Base-by-base conservation (phyloP, 495 filamentous ascomycete species). In the Aspergillus bertholletiae region DNA sequence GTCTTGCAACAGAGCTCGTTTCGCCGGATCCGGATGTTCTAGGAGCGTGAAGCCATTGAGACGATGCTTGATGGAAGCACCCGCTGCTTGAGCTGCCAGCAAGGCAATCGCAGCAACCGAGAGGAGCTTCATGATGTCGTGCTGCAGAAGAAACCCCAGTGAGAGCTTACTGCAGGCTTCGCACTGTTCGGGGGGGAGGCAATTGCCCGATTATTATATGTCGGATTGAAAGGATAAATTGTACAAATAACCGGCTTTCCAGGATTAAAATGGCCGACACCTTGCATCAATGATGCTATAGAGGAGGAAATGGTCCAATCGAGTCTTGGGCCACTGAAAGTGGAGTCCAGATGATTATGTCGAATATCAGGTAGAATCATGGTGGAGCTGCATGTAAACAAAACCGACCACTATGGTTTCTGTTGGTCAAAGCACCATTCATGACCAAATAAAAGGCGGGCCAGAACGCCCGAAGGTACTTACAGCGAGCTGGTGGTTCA, bases 1-100 rank as follows among this genome's bases (percentile, higher is more conserved):
- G 67, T 74, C 62, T 58, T 76, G 74, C 35, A 73, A 49, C 39
- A 68, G 53, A 9, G 62, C 70, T 44, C 72, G 64, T 49, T 72
- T 68, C 35, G 45, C 67, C 3, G 62, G 60, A 51, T 75, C 69
- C 12, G 67, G 58, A 53, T 75, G 72, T 53, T 75, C 72, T 0
- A 61, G 67, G 13, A 76, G 60, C 8, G 63, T 68, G 20, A 69
- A 69, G 15, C 70, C 65, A 66, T 68, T 67, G 22, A 73, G 44
- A 22, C 60, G 64, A 56, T 74, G 69, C 34, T 59, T 69, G 28
- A 76, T 56, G 20, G 73, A 62, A 48, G 65, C 68, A 52, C 70
- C 69, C 40, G 68, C 61, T 41, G 64, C 71, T 54, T 74, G 70
- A 21, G 65, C 68, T 30, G 70, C 71, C 55, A 76, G 56, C 45